Percentiles rank a stretch among this genome's conserved stretches.
phyloP scores from a whole-genome alignment of 805 yeast genomes.

The Yarrowia sp. region DNA sequence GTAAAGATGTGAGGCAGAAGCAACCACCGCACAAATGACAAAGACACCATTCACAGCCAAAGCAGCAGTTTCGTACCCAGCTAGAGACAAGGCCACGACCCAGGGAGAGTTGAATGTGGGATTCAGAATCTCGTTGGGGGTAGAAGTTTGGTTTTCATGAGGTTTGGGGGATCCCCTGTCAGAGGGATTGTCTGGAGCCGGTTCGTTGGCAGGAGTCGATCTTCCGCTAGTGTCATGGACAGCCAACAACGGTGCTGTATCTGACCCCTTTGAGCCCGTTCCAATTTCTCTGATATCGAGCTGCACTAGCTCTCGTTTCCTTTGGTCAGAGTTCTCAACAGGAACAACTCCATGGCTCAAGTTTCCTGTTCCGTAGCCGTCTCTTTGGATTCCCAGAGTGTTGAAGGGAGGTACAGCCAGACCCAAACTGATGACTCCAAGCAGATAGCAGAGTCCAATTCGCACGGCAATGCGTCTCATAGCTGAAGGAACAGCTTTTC shows the following conservation, averaged over 20 bases:
- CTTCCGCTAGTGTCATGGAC: neutral
- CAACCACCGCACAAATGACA: constrained; percentile 54
- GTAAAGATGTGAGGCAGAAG: constrained; percentile 55
- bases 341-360: neutral
- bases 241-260: neutral
- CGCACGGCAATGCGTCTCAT: constrained; percentile 73
- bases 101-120: constrained; percentile 40
- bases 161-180: neutral
- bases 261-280: neutral
- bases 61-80: constrained; percentile 51
- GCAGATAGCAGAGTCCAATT: constrained; percentile 58
- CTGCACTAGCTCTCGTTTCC: too few relatives aligned
- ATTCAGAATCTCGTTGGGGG: constrained; percentile 30
- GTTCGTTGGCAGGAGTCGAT: neutral
- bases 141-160: constrained; percentile 45
- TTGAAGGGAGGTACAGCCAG: constrained; percentile 61
- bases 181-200: neutral
- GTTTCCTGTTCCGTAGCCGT: neutral
- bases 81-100: constrained; percentile 53
- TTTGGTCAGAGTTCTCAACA: neutral
- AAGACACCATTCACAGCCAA: constrained; percentile 51
- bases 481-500: constrained; percentile 72
- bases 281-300: neutral
- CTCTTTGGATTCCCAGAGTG: neutral
- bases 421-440: constrained; percentile 66